Evolutionary conservation across 208 protist genomes (phyloP).

Genomic region (Acanthamoeba culbertsoni): DNA sequence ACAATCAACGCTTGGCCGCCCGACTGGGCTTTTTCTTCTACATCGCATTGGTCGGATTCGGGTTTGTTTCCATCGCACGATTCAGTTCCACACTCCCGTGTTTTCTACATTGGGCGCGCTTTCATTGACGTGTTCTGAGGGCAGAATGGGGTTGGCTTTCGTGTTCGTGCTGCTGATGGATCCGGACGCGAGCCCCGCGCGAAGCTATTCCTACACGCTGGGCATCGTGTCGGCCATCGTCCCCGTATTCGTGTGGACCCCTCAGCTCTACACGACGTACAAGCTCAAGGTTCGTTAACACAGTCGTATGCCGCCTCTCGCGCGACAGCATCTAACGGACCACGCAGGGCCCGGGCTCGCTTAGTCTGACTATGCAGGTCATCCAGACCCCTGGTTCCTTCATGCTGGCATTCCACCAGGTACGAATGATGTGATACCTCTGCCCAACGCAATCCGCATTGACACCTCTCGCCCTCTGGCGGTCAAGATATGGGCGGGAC

Average conservation of each 20-base stretch:
- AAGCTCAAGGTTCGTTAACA: conserved; percentile 47
- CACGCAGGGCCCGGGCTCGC: neutral
- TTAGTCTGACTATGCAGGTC: conserved; percentile 40
- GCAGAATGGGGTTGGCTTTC: neutral
- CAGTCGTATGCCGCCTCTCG: too few relatives aligned
- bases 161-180: neutral
- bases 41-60: neutral
- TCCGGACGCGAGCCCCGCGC: neutral
- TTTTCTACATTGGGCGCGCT: neutral
- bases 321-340: neutral
- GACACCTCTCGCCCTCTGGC: neutral
- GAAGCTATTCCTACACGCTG: neutral
- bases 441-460: neutral
- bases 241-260: conserved; percentile 21
- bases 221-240: conserved; percentile 23
- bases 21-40: neutral
- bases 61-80: neutral
- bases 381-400: conserved; percentile 39
- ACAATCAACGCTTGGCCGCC: neutral
- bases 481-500: neutral
- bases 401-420: conserved; percentile 38
- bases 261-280: conserved; percentile 36
- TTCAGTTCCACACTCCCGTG: neutral
- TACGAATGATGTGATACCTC: neutral
- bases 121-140: neutral